These are phyloP conservation scores for Mortierella antarctica DNA, from an alignment of 192 early-diverging fungal genomes.

Conservation along the genomic window DNA sequence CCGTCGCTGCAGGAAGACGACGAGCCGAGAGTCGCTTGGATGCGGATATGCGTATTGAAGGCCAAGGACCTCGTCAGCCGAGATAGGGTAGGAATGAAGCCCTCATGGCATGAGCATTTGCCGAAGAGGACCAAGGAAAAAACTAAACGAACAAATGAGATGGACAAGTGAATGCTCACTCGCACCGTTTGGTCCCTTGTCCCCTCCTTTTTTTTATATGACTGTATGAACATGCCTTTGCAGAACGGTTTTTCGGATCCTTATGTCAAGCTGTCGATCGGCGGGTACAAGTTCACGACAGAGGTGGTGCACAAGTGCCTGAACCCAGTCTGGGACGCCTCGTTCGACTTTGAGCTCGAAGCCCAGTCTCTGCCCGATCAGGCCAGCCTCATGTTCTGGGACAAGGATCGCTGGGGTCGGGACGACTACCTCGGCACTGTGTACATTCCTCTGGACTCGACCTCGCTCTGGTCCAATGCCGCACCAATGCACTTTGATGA, in stretches of 20 bases:
- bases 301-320: constrained; percentile 70
- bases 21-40: constrained; percentile 11
- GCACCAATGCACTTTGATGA: constrained; percentile 60
- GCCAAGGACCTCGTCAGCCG: constrained; percentile 37
- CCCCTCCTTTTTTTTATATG: neutral
- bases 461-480: constrained; percentile 57
- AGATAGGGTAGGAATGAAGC: constrained; percentile 33
- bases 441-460: constrained; percentile 64
- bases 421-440: constrained; percentile 77
- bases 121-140: neutral
- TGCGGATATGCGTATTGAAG: constrained; percentile 32
- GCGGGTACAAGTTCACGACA: constrained; percentile 59
- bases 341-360: constrained; percentile 66
- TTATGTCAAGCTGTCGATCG: constrained; percentile 40
- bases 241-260: constrained; percentile 50
- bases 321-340: constrained; percentile 73
- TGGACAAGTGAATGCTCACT: neutral
- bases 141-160: neutral
- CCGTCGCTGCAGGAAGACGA: constrained; percentile 12
- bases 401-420: constrained; percentile 71
- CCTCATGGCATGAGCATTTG: neutral
- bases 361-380: constrained; percentile 42
- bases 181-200: neutral
- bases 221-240: neutral
- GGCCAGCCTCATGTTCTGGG: constrained; percentile 70